Evolutionary conservation across 2,329 filamentous ascomycete species (phyloP).

Genomic region (Phialophora chinensis): DNA sequence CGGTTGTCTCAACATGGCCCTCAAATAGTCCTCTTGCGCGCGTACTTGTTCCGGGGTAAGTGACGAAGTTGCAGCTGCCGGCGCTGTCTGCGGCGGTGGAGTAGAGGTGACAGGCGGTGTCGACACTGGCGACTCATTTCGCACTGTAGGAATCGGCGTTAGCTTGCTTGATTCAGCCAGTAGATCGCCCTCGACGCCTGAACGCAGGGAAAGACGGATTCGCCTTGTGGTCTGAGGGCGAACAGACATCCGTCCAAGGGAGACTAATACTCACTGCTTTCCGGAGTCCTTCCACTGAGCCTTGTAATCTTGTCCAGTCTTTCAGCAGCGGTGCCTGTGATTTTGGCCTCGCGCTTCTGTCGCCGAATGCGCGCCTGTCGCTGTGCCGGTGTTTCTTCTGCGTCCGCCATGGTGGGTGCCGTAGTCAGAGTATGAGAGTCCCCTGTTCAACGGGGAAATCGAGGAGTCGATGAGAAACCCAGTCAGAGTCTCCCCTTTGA

Average conservation of each 20-base stretch:
- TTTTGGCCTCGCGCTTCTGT: constrained; percentile 68
- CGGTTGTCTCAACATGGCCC: constrained; percentile 39
- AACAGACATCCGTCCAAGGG: neutral
- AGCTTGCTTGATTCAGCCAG: constrained; percentile 7
- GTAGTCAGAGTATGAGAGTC: neutral
- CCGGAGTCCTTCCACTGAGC: constrained; percentile 60
- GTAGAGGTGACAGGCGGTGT: constrained; percentile 43
- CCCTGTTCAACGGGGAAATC: neutral
- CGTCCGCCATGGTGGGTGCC: constrained; percentile 21
- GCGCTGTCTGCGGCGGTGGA: constrained; percentile 37
- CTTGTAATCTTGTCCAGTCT: constrained; percentile 67
- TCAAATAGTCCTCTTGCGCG: constrained; percentile 50
- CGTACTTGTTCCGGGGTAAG: constrained; percentile 43
- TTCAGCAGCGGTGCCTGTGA: constrained; percentile 62
- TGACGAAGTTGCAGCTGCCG: constrained; percentile 20
- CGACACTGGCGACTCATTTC: constrained; percentile 38
- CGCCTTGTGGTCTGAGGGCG: neutral
- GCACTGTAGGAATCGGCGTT: constrained; percentile 35
- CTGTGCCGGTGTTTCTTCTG: constrained; percentile 55
- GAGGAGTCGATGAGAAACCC: neutral
- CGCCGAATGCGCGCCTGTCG: constrained; percentile 64
- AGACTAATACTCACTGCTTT: constrained; percentile 43
- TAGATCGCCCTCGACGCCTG: neutral
- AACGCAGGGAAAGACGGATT: neutral
- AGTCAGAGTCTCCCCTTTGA: too few species aligned